phyloP scores from a whole-genome alignment of 495 filamentous ascomycete species.

The Xanthoparmelia taractica region DNA sequence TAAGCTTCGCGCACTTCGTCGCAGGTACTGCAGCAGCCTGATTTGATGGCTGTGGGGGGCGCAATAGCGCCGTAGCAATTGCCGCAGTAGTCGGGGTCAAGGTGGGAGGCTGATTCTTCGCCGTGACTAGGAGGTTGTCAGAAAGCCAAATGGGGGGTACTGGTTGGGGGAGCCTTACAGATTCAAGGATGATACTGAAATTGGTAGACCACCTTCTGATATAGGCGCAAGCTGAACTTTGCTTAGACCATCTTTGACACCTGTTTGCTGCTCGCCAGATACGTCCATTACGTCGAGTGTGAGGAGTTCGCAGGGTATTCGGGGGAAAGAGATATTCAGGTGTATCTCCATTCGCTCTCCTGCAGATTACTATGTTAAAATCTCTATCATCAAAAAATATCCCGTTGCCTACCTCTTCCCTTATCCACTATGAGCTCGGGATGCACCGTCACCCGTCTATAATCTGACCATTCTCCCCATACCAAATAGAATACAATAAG shows the following conservation, averaged over 20 bases:
- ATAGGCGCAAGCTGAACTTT: constrained; percentile 72
- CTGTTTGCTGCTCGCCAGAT: constrained; percentile 88
- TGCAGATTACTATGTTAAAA: constrained; percentile 31
- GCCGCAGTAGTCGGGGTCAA: constrained; percentile 89
- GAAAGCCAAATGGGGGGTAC: not conserved
- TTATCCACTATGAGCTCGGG: constrained; percentile 96
- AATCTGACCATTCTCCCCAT: constrained; percentile 94
- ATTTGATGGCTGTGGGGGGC: constrained; percentile 59
- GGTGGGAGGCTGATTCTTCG: constrained; percentile 65
- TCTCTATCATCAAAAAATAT: too few species aligned
- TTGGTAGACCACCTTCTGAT: constrained; percentile 67
- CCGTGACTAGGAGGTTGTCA: constrained; percentile 36
- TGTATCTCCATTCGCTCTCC: constrained; percentile 98
- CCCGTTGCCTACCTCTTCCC: constrained; percentile 62
- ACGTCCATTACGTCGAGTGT: constrained; percentile 99
- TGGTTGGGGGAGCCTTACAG: constrained; percentile 36
- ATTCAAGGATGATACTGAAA: constrained; percentile 64
- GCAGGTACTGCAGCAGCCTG: constrained; percentile 92
- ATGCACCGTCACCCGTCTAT: constrained; percentile 74
- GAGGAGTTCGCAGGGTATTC: constrained; percentile 86
- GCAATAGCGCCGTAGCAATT: constrained; percentile 79
- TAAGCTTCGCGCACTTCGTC: constrained; percentile 95
- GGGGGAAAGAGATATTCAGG: constrained; percentile 94
- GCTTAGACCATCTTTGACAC: constrained; percentile 82
- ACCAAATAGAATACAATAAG: constrained; percentile 80